These are phyloP conservation scores for Pichia nakasei DNA, from an alignment of 805 yeast genomes.

Conservation along the genomic window DNA sequence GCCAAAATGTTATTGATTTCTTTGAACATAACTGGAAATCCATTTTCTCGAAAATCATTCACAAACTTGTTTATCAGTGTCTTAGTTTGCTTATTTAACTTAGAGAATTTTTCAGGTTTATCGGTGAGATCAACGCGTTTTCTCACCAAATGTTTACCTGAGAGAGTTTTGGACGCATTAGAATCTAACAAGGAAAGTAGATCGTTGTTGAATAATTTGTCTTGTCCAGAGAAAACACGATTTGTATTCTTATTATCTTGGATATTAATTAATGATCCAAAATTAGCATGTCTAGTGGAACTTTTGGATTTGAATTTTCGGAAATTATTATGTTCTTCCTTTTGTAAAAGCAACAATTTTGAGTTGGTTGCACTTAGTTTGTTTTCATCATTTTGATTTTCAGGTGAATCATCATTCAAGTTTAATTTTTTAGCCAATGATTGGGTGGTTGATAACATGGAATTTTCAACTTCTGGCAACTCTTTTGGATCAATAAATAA, in stretches of 20 bases:
- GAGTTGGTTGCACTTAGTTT: slow-evolving; percentile 10
- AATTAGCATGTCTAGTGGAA: slow-evolving; percentile 67
- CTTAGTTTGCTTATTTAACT: slow-evolving; percentile 13
- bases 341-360: slow-evolving; percentile 43
- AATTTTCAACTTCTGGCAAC: not conserved
- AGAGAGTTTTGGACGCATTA: slow-evolving; percentile 34
- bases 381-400: not conserved
- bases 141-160: slow-evolving; percentile 35
- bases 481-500: slow-evolving; percentile 42
- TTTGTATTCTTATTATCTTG: slow-evolving; percentile 46
- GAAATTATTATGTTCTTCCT: slow-evolving; percentile 50
- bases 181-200: slow-evolving; percentile 59
- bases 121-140: slow-evolving; percentile 4
- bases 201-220: slow-evolving; percentile 32
- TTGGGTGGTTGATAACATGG: not conserved
- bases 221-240: slow-evolving; percentile 64
- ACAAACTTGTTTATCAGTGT: slow-evolving; percentile 36
- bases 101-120: not conserved
- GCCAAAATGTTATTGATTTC: slow-evolving; percentile 32
- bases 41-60: slow-evolving; percentile 57
- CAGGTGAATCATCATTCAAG: not conserved
- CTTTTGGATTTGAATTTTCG: slow-evolving; percentile 16
- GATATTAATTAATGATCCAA: slow-evolving; percentile 78
- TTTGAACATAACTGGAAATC: slow-evolving; percentile 59
- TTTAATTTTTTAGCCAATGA: not conserved